Evolutionary conservation across 1,284 basidiomycete species (phyloP).

Genomic region (Puccinia sorghi): DNA sequence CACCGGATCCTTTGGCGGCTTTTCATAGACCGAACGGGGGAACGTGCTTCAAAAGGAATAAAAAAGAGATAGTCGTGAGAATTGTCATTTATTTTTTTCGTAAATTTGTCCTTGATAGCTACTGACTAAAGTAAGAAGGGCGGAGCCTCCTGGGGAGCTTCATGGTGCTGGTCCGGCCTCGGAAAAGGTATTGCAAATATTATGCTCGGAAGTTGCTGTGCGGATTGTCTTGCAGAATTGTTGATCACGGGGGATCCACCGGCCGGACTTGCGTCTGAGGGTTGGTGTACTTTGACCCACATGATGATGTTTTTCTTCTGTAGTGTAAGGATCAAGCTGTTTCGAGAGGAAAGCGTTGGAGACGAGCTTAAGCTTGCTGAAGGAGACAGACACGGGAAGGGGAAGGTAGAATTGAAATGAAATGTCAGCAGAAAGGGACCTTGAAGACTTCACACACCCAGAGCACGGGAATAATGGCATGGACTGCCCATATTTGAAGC

Average conservation of each 20-base stretch:
- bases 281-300: constrained; percentile 2
- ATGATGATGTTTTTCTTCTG: not conserved
- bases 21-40: constrained; percentile 36
- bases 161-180: constrained; percentile 1
- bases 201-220: constrained; percentile 4
- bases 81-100: not conserved
- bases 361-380: too few species aligned
- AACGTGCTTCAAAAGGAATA: constrained; percentile 8
- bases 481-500: too few species aligned
- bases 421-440: too few species aligned
- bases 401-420: too few species aligned
- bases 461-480: too few species aligned
- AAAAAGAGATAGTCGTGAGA: not conserved
- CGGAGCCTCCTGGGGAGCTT: not conserved
- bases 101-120: not conserved
- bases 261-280: not conserved
- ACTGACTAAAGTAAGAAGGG: constrained; percentile 34
- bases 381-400: too few species aligned
- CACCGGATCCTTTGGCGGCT: constrained; percentile 25
- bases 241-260: not conserved
- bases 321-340: too few species aligned
- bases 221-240: not conserved
- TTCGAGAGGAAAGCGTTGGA: too few species aligned
- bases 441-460: too few species aligned
- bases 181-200: constrained; percentile 48